A percentile compares a stretch with the other conserved stretches of the same genome.
Conservation (phyloP, 31 red algal genomes). For the Endocladia muricata region DNA sequence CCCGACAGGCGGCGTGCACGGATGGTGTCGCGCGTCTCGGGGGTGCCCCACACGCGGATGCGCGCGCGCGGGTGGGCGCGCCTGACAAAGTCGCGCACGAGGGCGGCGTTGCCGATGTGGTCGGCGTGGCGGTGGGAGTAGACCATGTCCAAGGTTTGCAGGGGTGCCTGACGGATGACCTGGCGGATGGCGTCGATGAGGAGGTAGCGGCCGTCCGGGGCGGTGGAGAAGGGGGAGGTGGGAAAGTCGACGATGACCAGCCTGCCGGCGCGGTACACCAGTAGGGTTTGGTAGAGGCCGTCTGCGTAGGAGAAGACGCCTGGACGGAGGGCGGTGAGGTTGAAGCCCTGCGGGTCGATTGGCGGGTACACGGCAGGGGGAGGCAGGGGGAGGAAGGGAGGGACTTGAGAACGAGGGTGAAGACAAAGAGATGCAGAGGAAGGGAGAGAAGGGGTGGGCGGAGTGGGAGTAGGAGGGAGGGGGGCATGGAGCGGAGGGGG, state of each 20-base stretch:
- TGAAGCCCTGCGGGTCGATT: no score
- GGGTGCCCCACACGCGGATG: constrained; percentile 31
- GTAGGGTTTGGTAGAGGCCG: constrained; percentile 1
- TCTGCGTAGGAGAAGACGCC: constrained; percentile 40
- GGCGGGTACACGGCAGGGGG: no score
- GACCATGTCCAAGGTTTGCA: constrained; percentile 31
- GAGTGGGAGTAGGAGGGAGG: no score
- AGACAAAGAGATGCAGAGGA: no score
- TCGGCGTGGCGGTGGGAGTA: constrained; percentile 70
- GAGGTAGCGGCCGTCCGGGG: constrained; percentile 3
- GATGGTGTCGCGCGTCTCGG: neutral
- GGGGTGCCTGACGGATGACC: neutral
- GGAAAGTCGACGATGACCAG: constrained; percentile 35
- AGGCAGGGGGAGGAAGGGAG: no score
- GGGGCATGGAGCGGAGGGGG: no score
- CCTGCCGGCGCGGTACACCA: neutral
- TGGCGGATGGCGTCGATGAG: constrained; percentile 5
- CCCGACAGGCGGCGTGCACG: neutral
- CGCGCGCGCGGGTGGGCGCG: neutral
- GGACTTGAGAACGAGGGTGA: no score
- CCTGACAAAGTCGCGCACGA: constrained; percentile 18
- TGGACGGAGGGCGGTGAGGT: constrained; percentile 11
- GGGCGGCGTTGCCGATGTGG: constrained; percentile 57
- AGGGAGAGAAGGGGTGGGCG: no score
- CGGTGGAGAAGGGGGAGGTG: neutral